Evolutionary conservation across 2,329 filamentous ascomycete species (phyloP).

Genomic region (Ascosphaera apis): DNA sequence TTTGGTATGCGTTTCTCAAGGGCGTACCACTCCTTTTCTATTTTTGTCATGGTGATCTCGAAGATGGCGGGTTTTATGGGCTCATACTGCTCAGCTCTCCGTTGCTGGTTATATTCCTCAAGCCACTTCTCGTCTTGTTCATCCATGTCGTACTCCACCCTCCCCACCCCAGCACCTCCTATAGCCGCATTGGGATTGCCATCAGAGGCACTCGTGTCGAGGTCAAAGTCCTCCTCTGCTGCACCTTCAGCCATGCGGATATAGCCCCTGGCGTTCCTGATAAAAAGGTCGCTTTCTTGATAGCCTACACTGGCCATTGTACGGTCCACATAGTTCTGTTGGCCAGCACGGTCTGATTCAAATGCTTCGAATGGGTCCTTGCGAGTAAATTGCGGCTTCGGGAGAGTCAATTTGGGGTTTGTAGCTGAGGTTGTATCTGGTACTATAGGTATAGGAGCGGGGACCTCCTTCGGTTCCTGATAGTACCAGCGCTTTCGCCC

Average conservation of each 20-base stretch:
- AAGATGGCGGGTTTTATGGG: conserved; percentile 82
- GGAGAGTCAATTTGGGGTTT: conserved; percentile 19
- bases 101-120: conserved; percentile 55
- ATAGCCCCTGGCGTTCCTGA: conserved; percentile 50
- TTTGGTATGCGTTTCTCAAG: conserved; percentile 94
- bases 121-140: conserved; percentile 97
- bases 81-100: conserved; percentile 52
- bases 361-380: conserved; percentile 25
- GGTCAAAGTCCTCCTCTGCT: conserved; percentile 39
- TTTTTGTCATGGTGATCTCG: conserved; percentile 95
- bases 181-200: conserved; percentile 30
- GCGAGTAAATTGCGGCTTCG: conserved; percentile 24
- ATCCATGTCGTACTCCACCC: conserved; percentile 98
- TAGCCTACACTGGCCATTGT: conserved; percentile 92
- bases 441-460: not conserved
- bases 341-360: conserved; percentile 65
- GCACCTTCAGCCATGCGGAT: conserved; percentile 38
- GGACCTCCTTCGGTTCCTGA: not conserved
- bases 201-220: conserved; percentile 32
- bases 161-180: conserved; percentile 36
- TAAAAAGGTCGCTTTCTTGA: conserved; percentile 78
- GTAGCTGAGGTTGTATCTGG: conserved; percentile 20
- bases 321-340: conserved; percentile 82
- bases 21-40: conserved; percentile 95
- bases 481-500: not conserved